Base-by-base conservation (phyloP, 768 basidiomycete genomes). In the Pisolithus tinctorius region DNA sequence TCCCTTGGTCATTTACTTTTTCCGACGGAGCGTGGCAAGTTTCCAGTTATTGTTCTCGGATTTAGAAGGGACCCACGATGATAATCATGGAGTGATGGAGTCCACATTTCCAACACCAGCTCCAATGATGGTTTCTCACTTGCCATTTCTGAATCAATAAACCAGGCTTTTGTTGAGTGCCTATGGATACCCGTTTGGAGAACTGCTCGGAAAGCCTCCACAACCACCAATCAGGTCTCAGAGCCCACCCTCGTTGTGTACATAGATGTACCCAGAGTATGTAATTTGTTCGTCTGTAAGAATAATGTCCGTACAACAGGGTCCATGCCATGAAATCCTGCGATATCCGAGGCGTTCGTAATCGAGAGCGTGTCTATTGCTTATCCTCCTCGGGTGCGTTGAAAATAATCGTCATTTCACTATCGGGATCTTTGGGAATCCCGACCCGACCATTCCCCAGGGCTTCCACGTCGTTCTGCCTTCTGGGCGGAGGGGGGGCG, bases 401-500 rank as follows among this genome's bases (percentile, higher is more conserved):
- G 53, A 64, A 65, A 27, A 63, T 46, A 17, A 62, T 61, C 7
- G 58, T 56, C 38, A 52, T 44, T 16, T 55, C 55, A 20, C n/a
- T 46, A 41, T 55, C 53, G 39, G 53, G 27, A 30, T 65, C 59
- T 29, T 62, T 57, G 37, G 36, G 29, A 30, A 20, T 8, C 17
- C 63, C 58, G 45, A 49, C 57, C 14, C 60, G 61, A 26, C 56
- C 58, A 39, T 47, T 54, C 6, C 58, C 58, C n/a, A 60, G 54
- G 6, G 71, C 64, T 55, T 77, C 76, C 23, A 75, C 55, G 55
- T 79, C 77, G 52, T 66, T 56, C n/a, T 63, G 59, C 17, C 63
- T 65, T 27, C 60, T 65, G 29, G 62, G 54, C 20, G 69, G 60
- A 9, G 58, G 59, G 20, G 50, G 36, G 27, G 53, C 52, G 5